These are phyloP conservation scores for Komagataella populi DNA, from an alignment of 805 yeast species.

Conservation along the genomic window DNA sequence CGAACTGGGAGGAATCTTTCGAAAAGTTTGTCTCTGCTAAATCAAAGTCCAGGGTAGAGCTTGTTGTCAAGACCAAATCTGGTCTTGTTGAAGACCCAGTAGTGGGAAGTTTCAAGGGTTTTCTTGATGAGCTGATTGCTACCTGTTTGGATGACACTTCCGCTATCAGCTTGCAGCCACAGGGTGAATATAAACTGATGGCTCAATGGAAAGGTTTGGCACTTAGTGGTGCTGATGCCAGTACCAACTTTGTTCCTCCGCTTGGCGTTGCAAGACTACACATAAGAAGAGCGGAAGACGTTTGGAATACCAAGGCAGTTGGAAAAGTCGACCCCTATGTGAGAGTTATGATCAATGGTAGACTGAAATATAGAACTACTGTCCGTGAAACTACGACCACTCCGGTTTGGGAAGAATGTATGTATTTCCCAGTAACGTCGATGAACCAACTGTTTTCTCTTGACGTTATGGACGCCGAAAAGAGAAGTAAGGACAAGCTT, in stretches of 20 bases:
- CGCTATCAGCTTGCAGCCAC: conserved; percentile 33
- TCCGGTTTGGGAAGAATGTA: conserved; percentile 47
- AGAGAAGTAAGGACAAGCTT: conserved; percentile 45
- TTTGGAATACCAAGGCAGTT: conserved; percentile 45
- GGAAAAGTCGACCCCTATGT: conserved; percentile 73
- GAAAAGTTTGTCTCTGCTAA: conserved; percentile 54
- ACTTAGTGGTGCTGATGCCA: conserved; percentile 32
- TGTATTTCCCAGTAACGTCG: conserved; percentile 46
- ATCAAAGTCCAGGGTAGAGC: conserved; percentile 35
- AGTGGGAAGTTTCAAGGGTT: conserved; percentile 39
- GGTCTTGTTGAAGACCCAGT: conserved; percentile 29
- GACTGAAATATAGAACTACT: conserved; percentile 37
- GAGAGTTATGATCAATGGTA: conserved; percentile 43
- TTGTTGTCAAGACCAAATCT: conserved; percentile 50
- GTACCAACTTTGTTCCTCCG: conserved; percentile 36
- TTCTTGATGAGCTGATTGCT: conserved; percentile 40
- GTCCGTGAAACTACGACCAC: conserved; percentile 37
- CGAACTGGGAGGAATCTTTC: conserved; percentile 51
- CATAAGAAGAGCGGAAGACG: conserved; percentile 35
- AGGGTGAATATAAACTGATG: conserved; percentile 39
- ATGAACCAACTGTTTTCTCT: conserved; percentile 45
- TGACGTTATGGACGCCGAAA: conserved; percentile 56
- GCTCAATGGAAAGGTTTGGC: conserved; percentile 64
- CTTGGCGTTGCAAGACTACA: conserved; percentile 56
- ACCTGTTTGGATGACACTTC: conserved; percentile 35